Percentiles rank a stretch among this genome's conserved stretches.
phyloP scores from a whole-genome alignment of 2,329 filamentous ascomycete species.

The Fusarium brachygibbosum region DNA sequence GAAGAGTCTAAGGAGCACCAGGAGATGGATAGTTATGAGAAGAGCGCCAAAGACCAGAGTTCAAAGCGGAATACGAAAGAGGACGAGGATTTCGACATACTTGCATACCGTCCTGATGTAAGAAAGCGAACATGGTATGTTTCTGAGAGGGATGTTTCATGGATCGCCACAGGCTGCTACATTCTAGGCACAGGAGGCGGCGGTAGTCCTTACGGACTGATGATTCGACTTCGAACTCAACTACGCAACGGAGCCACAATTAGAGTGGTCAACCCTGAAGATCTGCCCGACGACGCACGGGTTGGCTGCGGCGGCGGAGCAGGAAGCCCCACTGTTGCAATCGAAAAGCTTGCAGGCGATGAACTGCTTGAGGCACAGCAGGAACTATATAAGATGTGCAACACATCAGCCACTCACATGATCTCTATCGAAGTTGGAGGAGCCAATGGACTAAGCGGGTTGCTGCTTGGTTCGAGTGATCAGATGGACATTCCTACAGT shows the following conservation, averaged over 20 bases:
- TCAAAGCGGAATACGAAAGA: slow-evolving; percentile 2
- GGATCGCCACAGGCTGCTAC: slow-evolving; percentile 70
- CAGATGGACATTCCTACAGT: slow-evolving; percentile 66
- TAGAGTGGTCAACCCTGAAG: slow-evolving; percentile 64
- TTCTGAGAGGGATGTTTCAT: slow-evolving; percentile 69
- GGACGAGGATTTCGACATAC: slow-evolving; percentile 52
- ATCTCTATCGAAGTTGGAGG: slow-evolving; percentile 77
- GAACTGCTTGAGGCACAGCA: slow-evolving; percentile 66
- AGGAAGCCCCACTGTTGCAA: slow-evolving; percentile 71
- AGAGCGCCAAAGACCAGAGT: slow-evolving; percentile 9
- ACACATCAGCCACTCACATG: slow-evolving; percentile 65
- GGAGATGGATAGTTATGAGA: slow-evolving; percentile 44
- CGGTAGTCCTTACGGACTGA: slow-evolving; percentile 66
- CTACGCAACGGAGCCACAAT: slow-evolving; percentile 65
- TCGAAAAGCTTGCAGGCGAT: slow-evolving; percentile 71
- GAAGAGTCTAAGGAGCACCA: slow-evolving; percentile 15
- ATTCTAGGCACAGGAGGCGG: slow-evolving; percentile 73
- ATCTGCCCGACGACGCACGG: slow-evolving; percentile 63
- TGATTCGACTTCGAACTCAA: slow-evolving; percentile 65
- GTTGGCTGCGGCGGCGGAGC: slow-evolving; percentile 70
- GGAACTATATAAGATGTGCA: slow-evolving; percentile 67
- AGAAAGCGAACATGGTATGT: slow-evolving; percentile 68
- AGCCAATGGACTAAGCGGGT: slow-evolving; percentile 71
- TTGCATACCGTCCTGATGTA: slow-evolving; percentile 63
- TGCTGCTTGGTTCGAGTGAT: slow-evolving; percentile 67